These are phyloP conservation scores for Albophoma yamanashiensis DNA, from an alignment of 2,329 filamentous ascomycete species.

Conservation along the genomic window DNA sequence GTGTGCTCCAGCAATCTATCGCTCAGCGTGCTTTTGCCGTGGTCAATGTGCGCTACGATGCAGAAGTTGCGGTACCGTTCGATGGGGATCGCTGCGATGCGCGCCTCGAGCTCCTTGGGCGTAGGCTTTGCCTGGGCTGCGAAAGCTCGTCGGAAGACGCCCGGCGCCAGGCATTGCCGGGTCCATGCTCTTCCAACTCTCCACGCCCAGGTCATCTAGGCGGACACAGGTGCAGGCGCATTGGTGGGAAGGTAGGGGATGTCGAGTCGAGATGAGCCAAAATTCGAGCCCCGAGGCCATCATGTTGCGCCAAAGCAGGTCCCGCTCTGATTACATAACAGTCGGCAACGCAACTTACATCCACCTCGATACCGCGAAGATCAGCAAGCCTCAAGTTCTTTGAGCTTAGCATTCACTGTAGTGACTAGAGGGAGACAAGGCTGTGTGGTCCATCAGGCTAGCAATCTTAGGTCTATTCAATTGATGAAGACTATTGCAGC, in stretches of 20 bases:
- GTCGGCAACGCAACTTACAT: too few species aligned
- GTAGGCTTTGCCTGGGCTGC: constrained; percentile 16
- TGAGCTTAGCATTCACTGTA: not conserved
- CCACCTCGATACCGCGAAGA: not conserved
- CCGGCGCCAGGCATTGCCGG: constrained; percentile 18
- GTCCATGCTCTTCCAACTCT: constrained; percentile 25
- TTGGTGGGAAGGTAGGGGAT: not conserved
- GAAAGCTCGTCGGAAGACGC: constrained; percentile 4
- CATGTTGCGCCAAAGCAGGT: not conserved
- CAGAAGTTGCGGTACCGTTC: constrained; percentile 89
- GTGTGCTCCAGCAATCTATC: constrained; percentile 90
- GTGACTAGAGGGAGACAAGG: too few species aligned
- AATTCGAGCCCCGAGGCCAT: not conserved
- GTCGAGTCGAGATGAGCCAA: not conserved
- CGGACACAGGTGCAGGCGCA: constrained; percentile 5
- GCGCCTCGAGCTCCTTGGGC: constrained; percentile 25
- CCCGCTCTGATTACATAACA: not conserved
- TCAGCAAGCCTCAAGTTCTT: not conserved
- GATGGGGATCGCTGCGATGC: constrained; percentile 66
- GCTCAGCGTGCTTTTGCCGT: constrained; percentile 93
- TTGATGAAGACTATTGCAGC: not conserved
- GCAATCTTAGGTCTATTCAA: not conserved
- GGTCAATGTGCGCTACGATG: constrained; percentile 96
- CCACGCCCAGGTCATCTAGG: constrained; percentile 26
- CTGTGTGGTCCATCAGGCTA: not conserved